A percentile compares a stretch with the other conserved stretches of the same genome.
Conservation (phyloP, 2,329 filamentous ascomycete species). For the Fusarium scirpi region DNA sequence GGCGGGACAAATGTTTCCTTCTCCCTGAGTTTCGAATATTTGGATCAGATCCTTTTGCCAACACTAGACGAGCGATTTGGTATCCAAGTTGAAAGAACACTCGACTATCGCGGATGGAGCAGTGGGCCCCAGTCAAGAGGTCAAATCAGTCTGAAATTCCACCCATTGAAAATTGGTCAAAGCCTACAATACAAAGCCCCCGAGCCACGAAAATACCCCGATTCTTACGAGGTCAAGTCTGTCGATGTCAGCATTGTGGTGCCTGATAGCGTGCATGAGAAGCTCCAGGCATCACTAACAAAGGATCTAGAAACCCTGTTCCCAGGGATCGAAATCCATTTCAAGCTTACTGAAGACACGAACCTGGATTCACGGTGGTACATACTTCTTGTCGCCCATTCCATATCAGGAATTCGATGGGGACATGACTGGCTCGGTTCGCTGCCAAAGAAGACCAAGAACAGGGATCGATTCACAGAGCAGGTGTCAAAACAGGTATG, state of each 20-base stretch:
- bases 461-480: constrained; percentile 48
- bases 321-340: constrained; percentile 57
- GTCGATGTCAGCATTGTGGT: constrained; percentile 66
- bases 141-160: constrained; percentile 57
- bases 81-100: constrained; percentile 58
- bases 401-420: constrained; percentile 59
- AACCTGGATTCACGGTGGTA: constrained; percentile 64
- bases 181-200: constrained; percentile 53
- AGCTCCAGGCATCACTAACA: constrained; percentile 56
- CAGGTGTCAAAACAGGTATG: constrained; percentile 61
- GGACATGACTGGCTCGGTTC: constrained; percentile 60
- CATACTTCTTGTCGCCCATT: constrained; percentile 67
- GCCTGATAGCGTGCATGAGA: constrained; percentile 57
- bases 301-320: constrained; percentile 57
- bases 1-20: constrained; percentile 71
- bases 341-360: constrained; percentile 64
- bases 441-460: constrained; percentile 56
- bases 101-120: constrained; percentile 65
- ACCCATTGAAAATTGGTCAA: constrained; percentile 51
- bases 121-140: constrained; percentile 58
- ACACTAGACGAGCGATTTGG: constrained; percentile 64
- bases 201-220: constrained; percentile 35
- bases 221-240: constrained; percentile 54
- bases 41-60: constrained; percentile 71
- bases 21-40: constrained; percentile 70